Conservation (phyloP, 2,329 filamentous ascomycete genomes). For the Colletotrichum lindemuthianum region DNA sequence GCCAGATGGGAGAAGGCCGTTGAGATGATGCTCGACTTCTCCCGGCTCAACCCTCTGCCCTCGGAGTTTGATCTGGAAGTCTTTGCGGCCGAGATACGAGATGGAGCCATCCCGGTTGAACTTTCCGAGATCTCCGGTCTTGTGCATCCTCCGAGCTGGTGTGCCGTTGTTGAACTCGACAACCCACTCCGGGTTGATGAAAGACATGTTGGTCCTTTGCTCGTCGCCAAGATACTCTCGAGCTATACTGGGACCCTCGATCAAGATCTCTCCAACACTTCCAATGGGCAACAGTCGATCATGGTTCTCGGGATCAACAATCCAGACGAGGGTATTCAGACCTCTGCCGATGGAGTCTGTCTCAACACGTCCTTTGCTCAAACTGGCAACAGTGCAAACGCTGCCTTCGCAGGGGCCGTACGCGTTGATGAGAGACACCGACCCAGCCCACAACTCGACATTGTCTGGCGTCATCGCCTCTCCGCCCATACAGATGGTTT, state of each 20-base stretch:
- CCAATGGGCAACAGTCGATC: conserved; percentile 40
- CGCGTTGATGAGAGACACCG: conserved; percentile 22
- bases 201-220: conserved; percentile 2
- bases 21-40: conserved; percentile 43
- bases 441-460: conserved; percentile 13
- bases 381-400: conserved; percentile 29
- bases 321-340: conserved; percentile 37
- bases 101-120: conserved; percentile 22
- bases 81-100: conserved; percentile 40
- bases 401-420: conserved; percentile 30
- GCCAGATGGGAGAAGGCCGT: not conserved
- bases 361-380: not conserved
- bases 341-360: conserved; percentile 22
- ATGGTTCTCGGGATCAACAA: conserved; percentile 39
- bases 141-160: conserved; percentile 20
- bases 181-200: conserved; percentile 24
- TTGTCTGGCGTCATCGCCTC: conserved; percentile 25
- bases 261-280: conserved; percentile 40
- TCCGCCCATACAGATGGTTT: conserved; percentile 26
- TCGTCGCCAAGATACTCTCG: conserved; percentile 34
- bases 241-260: conserved; percentile 42
- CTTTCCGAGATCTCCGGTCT: conserved; percentile 33
- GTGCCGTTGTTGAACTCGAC: not conserved
- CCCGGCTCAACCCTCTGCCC: conserved; percentile 47
- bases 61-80: conserved; percentile 46